Evolutionary conservation across 805 yeast genomes (phyloP), one percentile per base, ranked within the genome.

Genomic region (Myxozyma neotropica): DNA sequence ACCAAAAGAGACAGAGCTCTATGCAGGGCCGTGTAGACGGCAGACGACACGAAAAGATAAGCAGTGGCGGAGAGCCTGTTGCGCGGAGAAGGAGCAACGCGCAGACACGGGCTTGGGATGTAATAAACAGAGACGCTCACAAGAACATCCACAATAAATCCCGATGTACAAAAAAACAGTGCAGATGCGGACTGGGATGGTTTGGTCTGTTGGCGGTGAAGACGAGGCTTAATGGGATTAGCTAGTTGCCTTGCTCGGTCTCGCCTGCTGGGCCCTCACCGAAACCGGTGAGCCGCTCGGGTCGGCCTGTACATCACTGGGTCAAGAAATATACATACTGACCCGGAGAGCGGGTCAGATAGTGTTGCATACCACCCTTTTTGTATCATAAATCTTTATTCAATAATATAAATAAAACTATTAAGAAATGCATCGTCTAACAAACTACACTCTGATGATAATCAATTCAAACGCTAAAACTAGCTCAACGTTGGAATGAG

Each of bases 1-100:
- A n/a, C n/a, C n/a, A n/a, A n/a, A n/a, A n/a, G n/a, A n/a, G n/a
- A n/a, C n/a, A n/a, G n/a, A 31, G 33, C 52, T 58, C 21, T 33
- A 39, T 24, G 4, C 24, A 24, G 6, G 35, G 7, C 15, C 21
- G 15, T 23, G 45, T 2, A 35, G 33, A 4, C 49, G 46, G 31
- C 43, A 5, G 36, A 43, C 33, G 45, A 56, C 49, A 36, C 26
- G 59, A 51, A 42, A 56, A 44, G 39, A 52, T 52, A 47, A 55
- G 33, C 15, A 43, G 44, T 40, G 39, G 27, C 26, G 35, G 36
- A 13, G 35, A 21, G 10, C 33, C 10, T 29, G 33, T 29, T 29
- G 33, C 10, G 33, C 6, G 10, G 10, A 10, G 10, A 10, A 29
- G 33, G 33, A 29, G 10, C 6, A 6, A 10, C 10, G 33, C 33